Percentiles rank a stretch among this genome's conserved stretches.
These are phyloP conservation scores for Vigna nakashimae DNA, from an alignment of 306 rosid genomes.

Conservation along the genomic window DNA sequence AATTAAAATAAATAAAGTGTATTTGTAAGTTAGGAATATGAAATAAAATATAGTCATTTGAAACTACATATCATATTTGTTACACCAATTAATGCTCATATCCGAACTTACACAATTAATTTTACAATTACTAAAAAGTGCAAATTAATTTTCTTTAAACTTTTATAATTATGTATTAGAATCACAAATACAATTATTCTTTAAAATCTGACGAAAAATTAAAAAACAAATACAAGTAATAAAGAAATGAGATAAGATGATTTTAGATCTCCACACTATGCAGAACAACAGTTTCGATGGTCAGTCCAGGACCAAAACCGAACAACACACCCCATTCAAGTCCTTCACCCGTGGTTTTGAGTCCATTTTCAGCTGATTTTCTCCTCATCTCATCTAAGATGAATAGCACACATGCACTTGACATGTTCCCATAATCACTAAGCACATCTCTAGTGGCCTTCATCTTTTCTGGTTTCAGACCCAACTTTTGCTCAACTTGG, in stretches of 20 bases:
- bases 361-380: slow-evolving; percentile 53
- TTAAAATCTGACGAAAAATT: too few species aligned
- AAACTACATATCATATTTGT: too few species aligned
- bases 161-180: too few species aligned
- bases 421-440: slow-evolving; percentile 74
- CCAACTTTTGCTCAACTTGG: slow-evolving; percentile 41
- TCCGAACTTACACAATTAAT: too few species aligned
- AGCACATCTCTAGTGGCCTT: slow-evolving; percentile 56
- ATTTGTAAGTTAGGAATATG: too few species aligned
- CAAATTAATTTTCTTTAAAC: too few species aligned
- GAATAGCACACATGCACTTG: slow-evolving; percentile 80
- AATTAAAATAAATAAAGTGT: too few species aligned
- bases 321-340: slow-evolving; percentile 81
- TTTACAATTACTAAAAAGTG: too few species aligned
- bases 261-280: slow-evolving; percentile 51
- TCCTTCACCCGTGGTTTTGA: slow-evolving; percentile 43
- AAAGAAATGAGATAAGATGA: neutral
- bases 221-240: too few species aligned
- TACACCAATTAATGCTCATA: too few species aligned
- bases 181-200: too few species aligned
- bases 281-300: slow-evolving; percentile 69
- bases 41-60: too few species aligned
- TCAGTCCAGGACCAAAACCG: slow-evolving; percentile 81
- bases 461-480: slow-evolving; percentile 44
- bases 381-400: slow-evolving; percentile 73